Conservation (phyloP, 163 green algal genomes). For the Trebouxiophyceae sp. region DNA sequence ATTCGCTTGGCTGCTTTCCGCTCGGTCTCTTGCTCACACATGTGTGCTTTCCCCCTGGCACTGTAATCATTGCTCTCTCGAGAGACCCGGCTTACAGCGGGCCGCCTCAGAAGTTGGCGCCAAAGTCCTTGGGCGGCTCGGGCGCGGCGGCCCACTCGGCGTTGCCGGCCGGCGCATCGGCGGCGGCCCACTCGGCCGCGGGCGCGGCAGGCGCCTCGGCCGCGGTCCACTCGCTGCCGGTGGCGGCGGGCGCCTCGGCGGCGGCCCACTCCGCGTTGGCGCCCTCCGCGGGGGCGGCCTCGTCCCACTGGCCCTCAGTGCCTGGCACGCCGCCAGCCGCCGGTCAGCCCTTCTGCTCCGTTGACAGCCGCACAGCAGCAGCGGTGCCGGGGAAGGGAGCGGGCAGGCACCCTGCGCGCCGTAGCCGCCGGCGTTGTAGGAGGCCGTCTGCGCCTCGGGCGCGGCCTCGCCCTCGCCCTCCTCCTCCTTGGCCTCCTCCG, state of each 20-base stretch:
- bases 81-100: no score
- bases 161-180: neutral
- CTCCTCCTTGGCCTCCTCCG: conserved; percentile 86
- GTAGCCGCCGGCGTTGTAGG: conserved; percentile 23
- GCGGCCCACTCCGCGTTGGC: neutral
- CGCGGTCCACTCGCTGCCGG: conserved; percentile 12
- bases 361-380: no score
- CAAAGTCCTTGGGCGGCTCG: neutral
- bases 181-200: conserved; percentile 7
- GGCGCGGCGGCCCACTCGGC: conserved; percentile 1
- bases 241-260: neutral
- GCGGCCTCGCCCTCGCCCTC: conserved; percentile 46
- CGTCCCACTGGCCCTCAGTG: conserved; percentile 6
- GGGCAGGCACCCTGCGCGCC: no score
- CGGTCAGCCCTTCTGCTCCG: no score
- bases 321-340: no score
- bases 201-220: conserved; percentile 7
- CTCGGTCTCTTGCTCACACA: no score
- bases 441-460: conserved; percentile 12
- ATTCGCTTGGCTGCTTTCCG: no score
- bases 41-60: no score
- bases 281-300: neutral
- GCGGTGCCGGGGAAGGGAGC: no score
- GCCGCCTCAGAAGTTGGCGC: neutral
- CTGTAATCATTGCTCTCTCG: no score